phyloP scores from a whole-genome alignment of 495 filamentous ascomycete genomes.

The Penicillium antarcticum region DNA sequence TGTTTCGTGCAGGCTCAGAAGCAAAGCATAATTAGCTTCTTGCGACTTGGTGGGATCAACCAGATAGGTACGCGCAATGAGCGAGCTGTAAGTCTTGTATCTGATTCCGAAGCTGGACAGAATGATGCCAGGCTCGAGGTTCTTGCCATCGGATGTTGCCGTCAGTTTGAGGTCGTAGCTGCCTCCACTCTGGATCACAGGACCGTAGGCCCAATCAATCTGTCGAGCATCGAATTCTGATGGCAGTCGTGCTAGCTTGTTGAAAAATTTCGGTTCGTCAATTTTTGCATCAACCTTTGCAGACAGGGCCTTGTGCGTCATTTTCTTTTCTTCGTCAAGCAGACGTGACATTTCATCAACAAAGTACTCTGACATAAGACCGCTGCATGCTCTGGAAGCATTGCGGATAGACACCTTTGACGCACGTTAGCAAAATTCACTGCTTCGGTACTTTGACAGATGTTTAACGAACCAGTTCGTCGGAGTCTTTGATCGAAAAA shows the following conservation, averaged over 20 bases:
- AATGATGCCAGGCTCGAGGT: conserved; percentile 91
- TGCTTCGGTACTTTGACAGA: background rate
- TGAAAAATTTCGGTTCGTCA: conserved; percentile 90
- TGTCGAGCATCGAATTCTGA: conserved; percentile 84
- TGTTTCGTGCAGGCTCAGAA: conserved; percentile 78
- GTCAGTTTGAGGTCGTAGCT: conserved; percentile 85
- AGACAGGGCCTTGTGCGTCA: conserved; percentile 80
- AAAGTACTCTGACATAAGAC: conserved; percentile 89
- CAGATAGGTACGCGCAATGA: conserved; percentile 88
- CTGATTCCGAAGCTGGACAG: conserved; percentile 84
- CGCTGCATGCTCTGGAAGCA: conserved; percentile 87
- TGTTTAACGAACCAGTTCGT: conserved; percentile 64
- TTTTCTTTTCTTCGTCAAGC: conserved; percentile 92
- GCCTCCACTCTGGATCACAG: conserved; percentile 93
- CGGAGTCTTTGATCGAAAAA: conserved; percentile 94
- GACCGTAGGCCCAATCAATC: conserved; percentile 89
- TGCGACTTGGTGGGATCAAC: conserved; percentile 95
- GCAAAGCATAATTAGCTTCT: conserved; percentile 89
- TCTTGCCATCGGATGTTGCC: conserved; percentile 70
- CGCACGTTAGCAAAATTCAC: conserved; percentile 1
- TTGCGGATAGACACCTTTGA: conserved; percentile 79
- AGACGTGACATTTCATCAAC: conserved; percentile 96
- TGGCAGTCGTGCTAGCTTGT: conserved; percentile 75
- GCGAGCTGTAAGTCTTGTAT: conserved; percentile 90
- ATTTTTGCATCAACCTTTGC: conserved; percentile 86